These are phyloP conservation scores for Aurifilum marmelostoma DNA, from an alignment of 2,329 filamentous ascomycete genomes.

Conservation along the genomic window DNA sequence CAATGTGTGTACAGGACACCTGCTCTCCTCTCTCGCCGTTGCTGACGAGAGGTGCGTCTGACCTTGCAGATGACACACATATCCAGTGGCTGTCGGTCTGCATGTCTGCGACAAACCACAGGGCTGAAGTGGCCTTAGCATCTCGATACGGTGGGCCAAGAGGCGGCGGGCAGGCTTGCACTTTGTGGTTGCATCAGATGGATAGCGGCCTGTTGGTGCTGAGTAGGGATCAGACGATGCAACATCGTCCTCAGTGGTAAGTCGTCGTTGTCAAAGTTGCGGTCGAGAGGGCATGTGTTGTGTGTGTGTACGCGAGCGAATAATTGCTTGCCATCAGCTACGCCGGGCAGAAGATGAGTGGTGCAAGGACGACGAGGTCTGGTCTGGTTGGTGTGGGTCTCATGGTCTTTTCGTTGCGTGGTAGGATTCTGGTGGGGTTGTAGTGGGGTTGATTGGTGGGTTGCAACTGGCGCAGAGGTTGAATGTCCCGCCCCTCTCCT, in stretches of 20 bases:
- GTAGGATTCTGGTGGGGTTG: not conserved
- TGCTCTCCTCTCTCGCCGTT: not conserved
- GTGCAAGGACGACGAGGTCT: not conserved
- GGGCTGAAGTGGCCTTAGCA: constrained; percentile 5
- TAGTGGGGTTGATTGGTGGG: constrained; percentile 1
- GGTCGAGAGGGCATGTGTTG: not conserved
- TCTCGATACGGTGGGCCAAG: not conserved
- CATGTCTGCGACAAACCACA: not conserved
- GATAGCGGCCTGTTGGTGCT: constrained; percentile 7
- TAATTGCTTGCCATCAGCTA: too few relatives aligned
- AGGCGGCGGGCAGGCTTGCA: not conserved
- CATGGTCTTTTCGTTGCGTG: not conserved
- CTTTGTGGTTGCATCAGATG: not conserved
- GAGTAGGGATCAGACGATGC: constrained; percentile 7
- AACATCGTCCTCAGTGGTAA: not conserved
- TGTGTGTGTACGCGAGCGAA: too few relatives aligned
- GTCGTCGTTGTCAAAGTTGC: not conserved
- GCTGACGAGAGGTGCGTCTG: constrained; percentile 6
- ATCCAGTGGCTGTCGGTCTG: constrained; percentile 3
- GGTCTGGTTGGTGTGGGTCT: not conserved
- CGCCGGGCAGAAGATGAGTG: too few relatives aligned
- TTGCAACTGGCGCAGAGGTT: not conserved
- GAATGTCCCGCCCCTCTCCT: not conserved
- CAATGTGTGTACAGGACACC: not conserved
- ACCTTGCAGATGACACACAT: constrained; percentile 4